Conservation (phyloP, 805 yeast species). For the Candida coquimbonensis region DNA sequence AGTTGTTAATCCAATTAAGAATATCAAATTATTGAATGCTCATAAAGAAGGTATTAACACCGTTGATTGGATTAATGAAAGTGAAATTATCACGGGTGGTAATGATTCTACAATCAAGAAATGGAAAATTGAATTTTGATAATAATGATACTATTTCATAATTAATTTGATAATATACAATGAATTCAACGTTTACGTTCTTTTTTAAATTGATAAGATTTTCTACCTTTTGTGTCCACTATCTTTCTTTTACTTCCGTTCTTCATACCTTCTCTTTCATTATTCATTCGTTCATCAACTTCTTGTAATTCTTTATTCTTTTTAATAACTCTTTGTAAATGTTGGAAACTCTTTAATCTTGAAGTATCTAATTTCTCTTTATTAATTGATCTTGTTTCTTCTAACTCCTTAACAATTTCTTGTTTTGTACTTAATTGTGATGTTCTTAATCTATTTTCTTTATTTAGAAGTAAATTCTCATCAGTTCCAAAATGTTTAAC, state of each 20-base stretch:
- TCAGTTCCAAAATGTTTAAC: slow-evolving; percentile 68
- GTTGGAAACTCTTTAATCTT: slow-evolving; percentile 53
- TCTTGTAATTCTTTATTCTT: slow-evolving; percentile 61
- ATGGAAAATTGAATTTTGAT: slow-evolving; percentile 43
- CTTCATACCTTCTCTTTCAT: slow-evolving; percentile 84
- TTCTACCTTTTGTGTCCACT: slow-evolving; percentile 57
- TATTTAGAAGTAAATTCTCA: slow-evolving; percentile 33
- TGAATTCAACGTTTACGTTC: slow-evolving; percentile 47
- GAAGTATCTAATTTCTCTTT: slow-evolving; percentile 40
- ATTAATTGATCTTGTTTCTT: slow-evolving; percentile 22
- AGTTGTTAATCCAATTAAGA: slow-evolving; percentile 70
- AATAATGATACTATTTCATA: neutral
- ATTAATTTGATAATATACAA: neutral
- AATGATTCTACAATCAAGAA: slow-evolving; percentile 71
- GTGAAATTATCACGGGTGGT: slow-evolving; percentile 61
- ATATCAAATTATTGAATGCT: slow-evolving; percentile 65
- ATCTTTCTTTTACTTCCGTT: slow-evolving; percentile 81
- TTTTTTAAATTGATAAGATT: slow-evolving; percentile 78
- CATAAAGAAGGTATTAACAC: slow-evolving; percentile 84
- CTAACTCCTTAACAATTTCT: slow-evolving; percentile 14
- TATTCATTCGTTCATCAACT: slow-evolving; percentile 66
- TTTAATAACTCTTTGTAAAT: slow-evolving; percentile 57
- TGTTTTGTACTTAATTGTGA: slow-evolving; percentile 1
- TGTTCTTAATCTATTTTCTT: slow-evolving; percentile 1
- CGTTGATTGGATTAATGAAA: slow-evolving; percentile 57